A percentile compares a stretch with the other conserved stretches of the same genome.
Evolutionary conservation across 371 early-diverging fungal species (phyloP).

Genomic region (Rhizopus microsporus): DNA sequence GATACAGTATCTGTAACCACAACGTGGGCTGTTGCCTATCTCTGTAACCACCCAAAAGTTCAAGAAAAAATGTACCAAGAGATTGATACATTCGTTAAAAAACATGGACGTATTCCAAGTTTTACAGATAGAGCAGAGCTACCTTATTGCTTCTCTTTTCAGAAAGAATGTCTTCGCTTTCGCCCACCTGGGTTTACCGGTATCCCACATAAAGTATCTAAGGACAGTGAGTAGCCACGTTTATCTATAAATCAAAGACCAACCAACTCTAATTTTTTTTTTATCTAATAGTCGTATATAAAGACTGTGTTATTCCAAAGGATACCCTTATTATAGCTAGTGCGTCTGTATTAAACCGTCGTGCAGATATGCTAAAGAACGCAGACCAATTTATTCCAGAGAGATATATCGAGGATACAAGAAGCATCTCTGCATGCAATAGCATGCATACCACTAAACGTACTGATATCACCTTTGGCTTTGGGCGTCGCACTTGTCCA

Average conservation of each 20-base stretch:
- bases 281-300: neutral
- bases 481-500: constrained; percentile 6
- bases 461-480: constrained; percentile 6
- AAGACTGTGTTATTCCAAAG: constrained; percentile 9
- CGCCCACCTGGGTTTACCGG: constrained; percentile 1
- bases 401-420: neutral
- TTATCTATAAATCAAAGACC: neutral
- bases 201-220: neutral
- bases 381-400: constrained; percentile 5
- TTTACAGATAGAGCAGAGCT: constrained; percentile 13
- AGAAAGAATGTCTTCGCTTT: constrained; percentile 10
- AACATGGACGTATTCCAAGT: constrained; percentile 5
- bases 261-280: neutral
- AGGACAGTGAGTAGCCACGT: constrained; percentile 10
- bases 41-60: constrained; percentile 12
- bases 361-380: neutral
- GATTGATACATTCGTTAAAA: constrained; percentile 5
- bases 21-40: constrained; percentile 11
- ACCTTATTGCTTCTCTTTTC: constrained; percentile 7
- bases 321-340: neutral
- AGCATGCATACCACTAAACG: neutral
- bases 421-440: neutral
- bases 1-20: neutral
- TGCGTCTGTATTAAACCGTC: neutral
- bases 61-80: constrained; percentile 9